A percentile compares a stretch with the other conserved stretches of the same genome.
These are phyloP conservation scores for Pelargonium myrrhifolium DNA, from an alignment of 441 rosid genomes.

Conservation along the genomic window DNA sequence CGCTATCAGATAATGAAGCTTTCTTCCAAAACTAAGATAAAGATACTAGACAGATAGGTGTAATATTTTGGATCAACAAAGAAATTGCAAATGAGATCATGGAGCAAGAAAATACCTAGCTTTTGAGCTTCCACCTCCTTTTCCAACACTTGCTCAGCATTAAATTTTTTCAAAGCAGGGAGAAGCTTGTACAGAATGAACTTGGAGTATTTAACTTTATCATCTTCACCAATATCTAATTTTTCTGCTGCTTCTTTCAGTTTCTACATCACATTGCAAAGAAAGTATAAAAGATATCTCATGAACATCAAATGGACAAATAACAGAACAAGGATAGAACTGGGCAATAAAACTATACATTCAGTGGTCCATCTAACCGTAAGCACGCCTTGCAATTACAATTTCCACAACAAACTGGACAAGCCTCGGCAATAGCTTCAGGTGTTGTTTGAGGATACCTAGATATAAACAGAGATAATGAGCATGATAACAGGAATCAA, in stretches of 20 bases:
- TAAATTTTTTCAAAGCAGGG: conserved; percentile 34
- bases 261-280: not conserved
- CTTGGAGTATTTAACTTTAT: conserved; percentile 19
- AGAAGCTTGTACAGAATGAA: conserved; percentile 32
- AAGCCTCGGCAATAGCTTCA: conserved; percentile 9
- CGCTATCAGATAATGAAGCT: not conserved
- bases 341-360: not conserved
- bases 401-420: conserved; percentile 23
- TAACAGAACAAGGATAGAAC: not conserved
- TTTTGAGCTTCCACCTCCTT: conserved; percentile 34
- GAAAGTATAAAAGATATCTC: not conserved
- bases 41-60: too few species aligned
- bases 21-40: too few species aligned
- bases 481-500: not conserved
- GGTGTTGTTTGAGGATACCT: conserved; percentile 11
- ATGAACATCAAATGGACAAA: not conserved
- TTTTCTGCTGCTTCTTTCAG: not conserved
- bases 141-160: conserved; percentile 39
- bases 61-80: not conserved
- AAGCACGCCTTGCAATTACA: conserved; percentile 24
- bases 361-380: not conserved
- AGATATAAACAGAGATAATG: not conserved
- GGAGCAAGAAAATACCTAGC: conserved; percentile 27
- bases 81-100: not conserved
- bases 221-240: not conserved